Evolutionary conservation across 176 grass and related monocot species (phyloP).

Genomic region (Hsuehochloa calcarea): DNA sequence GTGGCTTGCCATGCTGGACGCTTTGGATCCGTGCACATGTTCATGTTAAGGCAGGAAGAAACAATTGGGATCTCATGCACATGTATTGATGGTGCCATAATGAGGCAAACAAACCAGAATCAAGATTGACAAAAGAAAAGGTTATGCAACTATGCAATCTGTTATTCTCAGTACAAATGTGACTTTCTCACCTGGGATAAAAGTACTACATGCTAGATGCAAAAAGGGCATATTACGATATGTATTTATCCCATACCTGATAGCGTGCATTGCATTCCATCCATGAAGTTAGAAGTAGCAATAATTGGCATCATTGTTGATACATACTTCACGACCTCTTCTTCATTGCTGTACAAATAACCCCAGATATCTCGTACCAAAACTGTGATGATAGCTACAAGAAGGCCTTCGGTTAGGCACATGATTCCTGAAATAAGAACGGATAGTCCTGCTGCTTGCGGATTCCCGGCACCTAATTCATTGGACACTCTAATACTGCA

Average conservation of each 20-base stretch:
- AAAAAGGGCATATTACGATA: neutral
- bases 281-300: slow-evolving; percentile 84
- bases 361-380: slow-evolving; percentile 65
- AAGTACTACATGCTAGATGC: neutral
- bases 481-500: slow-evolving; percentile 93
- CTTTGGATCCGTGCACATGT: neutral
- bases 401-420: slow-evolving; percentile 60
- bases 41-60: neutral
- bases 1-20: neutral
- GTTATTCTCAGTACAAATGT: neutral
- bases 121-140: slow-evolving; percentile 2
- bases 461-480: slow-evolving; percentile 76
- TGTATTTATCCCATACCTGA: slow-evolving; percentile 58
- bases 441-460: slow-evolving; percentile 53
- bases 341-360: slow-evolving; percentile 78
- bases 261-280: slow-evolving; percentile 88
- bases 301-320: slow-evolving; percentile 89
- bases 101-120: neutral
- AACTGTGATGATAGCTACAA: slow-evolving; percentile 59
- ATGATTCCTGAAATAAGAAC: slow-evolving; percentile 60
- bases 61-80: neutral
- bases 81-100: neutral
- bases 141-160: neutral
- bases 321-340: slow-evolving; percentile 64
- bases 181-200: neutral